Conservation (phyloP, 2,329 filamentous ascomycete genomes). For the Fusarium burgessii region DNA sequence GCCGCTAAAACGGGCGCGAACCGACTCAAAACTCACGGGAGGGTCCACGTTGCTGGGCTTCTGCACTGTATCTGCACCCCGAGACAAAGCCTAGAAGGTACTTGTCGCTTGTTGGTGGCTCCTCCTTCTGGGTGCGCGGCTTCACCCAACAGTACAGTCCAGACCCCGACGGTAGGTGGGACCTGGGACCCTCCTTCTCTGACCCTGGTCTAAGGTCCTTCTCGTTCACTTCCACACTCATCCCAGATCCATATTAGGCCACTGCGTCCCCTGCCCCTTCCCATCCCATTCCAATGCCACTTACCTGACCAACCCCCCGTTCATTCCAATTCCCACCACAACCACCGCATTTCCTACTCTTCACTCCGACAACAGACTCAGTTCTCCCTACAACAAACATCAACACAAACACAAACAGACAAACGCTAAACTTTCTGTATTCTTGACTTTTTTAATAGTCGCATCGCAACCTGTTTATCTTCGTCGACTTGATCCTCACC, state of each 20-base stretch:
- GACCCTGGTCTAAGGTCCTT: constrained; percentile 21
- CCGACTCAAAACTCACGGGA: constrained; percentile 13
- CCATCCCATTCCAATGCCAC: constrained; percentile 40
- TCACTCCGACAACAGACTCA: constrained; percentile 41
- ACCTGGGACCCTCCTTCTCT: constrained; percentile 25
- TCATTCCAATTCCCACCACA: constrained; percentile 43
- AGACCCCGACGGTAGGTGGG: background rate
- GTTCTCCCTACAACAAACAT: constrained; percentile 38
- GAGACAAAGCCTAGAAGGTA: constrained; percentile 14
- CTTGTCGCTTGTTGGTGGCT: constrained; percentile 10
- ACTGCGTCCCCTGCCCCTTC: constrained; percentile 42
- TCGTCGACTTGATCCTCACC: background rate
- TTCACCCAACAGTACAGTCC: background rate
- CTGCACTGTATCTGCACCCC: constrained; percentile 29
- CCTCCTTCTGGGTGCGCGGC: constrained; percentile 9
- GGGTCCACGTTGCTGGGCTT: constrained; percentile 28
- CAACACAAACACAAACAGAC: constrained; percentile 39
- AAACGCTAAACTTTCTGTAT: constrained; percentile 4
- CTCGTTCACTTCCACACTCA: constrained; percentile 27
- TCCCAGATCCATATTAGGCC: constrained; percentile 43
- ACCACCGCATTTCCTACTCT: constrained; percentile 41
- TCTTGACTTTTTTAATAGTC: constrained; percentile 9
- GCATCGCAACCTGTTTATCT: constrained; percentile 12
- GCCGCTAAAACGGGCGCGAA: constrained; percentile 29
- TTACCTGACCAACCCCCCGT: constrained; percentile 44